phyloP scores from a whole-genome alignment of 1,139 yeast species.

The Yamadazyma triangularis region DNA sequence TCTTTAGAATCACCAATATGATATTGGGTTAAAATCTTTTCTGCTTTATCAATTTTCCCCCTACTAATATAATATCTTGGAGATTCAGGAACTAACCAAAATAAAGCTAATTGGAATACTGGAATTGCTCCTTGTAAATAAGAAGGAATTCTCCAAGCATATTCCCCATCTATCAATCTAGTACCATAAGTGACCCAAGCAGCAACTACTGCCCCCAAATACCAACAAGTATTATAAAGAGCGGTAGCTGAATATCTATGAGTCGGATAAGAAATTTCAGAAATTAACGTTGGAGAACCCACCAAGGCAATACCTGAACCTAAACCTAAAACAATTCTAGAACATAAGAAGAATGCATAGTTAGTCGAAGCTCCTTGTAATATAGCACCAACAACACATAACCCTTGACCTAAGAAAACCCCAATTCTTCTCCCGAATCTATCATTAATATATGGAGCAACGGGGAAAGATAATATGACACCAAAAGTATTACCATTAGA shows the following conservation, averaged over 20 bases:
- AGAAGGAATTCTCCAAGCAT: conserved; percentile 41
- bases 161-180: conserved; percentile 13
- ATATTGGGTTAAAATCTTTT: conserved; percentile 14
- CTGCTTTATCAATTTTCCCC: conserved; percentile 34
- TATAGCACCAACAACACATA: conserved; percentile 31
- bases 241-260: conserved; percentile 44
- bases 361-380: conserved; percentile 39
- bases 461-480: conserved; percentile 11
- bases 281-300: conserved; percentile 34
- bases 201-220: conserved; percentile 50
- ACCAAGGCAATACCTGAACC: conserved; percentile 36
- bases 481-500: conserved; percentile 26
- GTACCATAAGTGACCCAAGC: conserved; percentile 52
- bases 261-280: conserved; percentile 42
- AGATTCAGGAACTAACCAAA: conserved; percentile 50
- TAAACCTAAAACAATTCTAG: conserved; percentile 38
- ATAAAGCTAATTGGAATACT: conserved; percentile 3
- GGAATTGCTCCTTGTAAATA: conserved; percentile 31
- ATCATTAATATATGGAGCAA: conserved; percentile 18
- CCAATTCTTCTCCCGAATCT: conserved; percentile 29
- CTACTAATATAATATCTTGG: conserved; percentile 49
- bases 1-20: conserved; percentile 16
- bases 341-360: conserved; percentile 32
- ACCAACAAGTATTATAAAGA: conserved; percentile 45
- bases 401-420: conserved; percentile 21